These are phyloP conservation scores for Candida sp. DNA, from an alignment of 1,139 yeast species.

Conservation along the genomic window DNA sequence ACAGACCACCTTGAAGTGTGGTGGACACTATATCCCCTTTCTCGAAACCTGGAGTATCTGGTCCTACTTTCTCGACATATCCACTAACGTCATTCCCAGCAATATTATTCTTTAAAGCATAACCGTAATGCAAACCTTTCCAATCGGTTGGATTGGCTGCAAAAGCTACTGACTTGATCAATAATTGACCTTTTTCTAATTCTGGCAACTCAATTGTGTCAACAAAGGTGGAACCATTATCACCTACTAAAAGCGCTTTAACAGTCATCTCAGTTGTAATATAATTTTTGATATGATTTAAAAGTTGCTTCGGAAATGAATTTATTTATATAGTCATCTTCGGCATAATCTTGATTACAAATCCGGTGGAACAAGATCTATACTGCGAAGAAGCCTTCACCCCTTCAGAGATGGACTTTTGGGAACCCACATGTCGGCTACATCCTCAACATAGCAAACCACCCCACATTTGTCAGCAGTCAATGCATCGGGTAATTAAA, in stretches of 20 bases:
- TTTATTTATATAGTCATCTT: too few species aligned
- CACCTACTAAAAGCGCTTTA: background rate
- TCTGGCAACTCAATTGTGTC: constrained; percentile 17
- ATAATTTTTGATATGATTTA: too few species aligned
- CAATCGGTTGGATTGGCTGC: constrained; percentile 79
- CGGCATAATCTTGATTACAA: too few species aligned
- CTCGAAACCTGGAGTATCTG: constrained; percentile 48
- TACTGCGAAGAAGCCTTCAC: too few species aligned
- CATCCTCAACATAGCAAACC: too few species aligned
- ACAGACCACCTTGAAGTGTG: constrained; percentile 21
- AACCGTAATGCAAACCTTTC: constrained; percentile 44
- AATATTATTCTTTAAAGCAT: constrained; percentile 37
- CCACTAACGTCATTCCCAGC: constrained; percentile 64
- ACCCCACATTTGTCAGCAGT: too few species aligned
- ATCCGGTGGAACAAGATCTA: too few species aligned
- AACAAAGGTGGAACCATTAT: background rate
- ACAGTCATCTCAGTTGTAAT: too few species aligned
- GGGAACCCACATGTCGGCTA: too few species aligned
- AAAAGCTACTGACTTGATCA: constrained; percentile 54
- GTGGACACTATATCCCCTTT: constrained; percentile 44
- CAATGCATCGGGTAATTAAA: too few species aligned
- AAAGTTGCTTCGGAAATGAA: too few species aligned
- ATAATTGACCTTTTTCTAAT: constrained; percentile 37
- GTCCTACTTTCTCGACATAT: constrained; percentile 51
- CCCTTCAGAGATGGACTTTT: too few species aligned